Evolutionary conservation across 1,284 basidiomycete species (phyloP).

Genomic region (Mycena citricolor): DNA sequence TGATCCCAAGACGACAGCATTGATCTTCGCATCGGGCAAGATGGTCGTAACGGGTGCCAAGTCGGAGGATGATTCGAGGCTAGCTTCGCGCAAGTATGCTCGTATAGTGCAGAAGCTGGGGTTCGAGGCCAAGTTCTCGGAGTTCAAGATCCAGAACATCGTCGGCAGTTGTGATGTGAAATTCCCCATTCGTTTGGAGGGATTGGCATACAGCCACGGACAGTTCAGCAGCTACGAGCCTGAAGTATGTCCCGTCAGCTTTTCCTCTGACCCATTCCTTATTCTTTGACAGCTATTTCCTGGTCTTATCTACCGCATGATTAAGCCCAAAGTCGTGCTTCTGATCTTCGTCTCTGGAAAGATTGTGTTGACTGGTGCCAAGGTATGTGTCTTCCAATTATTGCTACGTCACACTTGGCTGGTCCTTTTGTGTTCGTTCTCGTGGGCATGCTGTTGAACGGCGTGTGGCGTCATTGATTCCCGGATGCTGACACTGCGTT

Average conservation of each 20-base stretch:
- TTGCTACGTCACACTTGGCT: slow-evolving; percentile 21
- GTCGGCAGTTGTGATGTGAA: slow-evolving; percentile 99
- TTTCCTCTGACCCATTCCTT: slow-evolving; percentile 9
- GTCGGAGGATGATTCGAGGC: slow-evolving; percentile 95
- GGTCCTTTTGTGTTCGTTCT: slow-evolving; percentile 15
- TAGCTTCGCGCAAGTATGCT: slow-evolving; percentile 98
- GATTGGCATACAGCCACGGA: slow-evolving; percentile 96
- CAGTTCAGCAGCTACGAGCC: slow-evolving; percentile 98
- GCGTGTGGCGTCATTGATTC: too few relatives aligned
- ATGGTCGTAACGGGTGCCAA: slow-evolving; percentile 99
- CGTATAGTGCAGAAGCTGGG: slow-evolving; percentile 99
- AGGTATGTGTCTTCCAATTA: slow-evolving; percentile 58
- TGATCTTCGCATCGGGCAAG: slow-evolving; percentile 99
- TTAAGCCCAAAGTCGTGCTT: slow-evolving; percentile 98
- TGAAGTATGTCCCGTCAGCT: slow-evolving; percentile 61
- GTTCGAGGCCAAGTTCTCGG: slow-evolving; percentile 98
- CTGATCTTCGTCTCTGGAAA: slow-evolving; percentile 99
- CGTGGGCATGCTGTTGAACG: slow-evolving; percentile 12
- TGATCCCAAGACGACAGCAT: slow-evolving; percentile 98
- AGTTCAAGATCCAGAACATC: slow-evolving; percentile 99
- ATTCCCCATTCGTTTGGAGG: slow-evolving; percentile 98
- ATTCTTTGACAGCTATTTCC: slow-evolving; percentile 81
- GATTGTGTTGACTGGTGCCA: slow-evolving; percentile 98
- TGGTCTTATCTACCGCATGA: slow-evolving; percentile 99
- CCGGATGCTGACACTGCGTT: slow-evolving; percentile 14